Percentiles rank a stretch among this genome's conserved stretches.
Conservation (phyloP, 176 grass and related monocot species). For the Melocanna baccifera region DNA sequence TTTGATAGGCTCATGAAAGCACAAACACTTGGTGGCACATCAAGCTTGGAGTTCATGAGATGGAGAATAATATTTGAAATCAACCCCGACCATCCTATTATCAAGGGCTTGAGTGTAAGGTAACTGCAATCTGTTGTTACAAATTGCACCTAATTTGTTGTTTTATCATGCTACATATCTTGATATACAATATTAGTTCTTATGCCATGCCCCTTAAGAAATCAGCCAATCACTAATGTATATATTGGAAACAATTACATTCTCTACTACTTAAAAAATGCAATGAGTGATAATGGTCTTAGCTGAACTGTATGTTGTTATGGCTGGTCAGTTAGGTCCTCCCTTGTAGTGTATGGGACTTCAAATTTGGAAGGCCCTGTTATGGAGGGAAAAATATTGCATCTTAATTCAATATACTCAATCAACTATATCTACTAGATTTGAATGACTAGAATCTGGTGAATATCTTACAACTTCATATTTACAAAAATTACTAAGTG, state of each 20-base stretch:
- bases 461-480: too few relatives aligned
- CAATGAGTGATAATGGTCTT: too few relatives aligned
- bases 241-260: background rate
- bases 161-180: background rate
- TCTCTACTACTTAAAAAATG: too few relatives aligned
- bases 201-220: background rate
- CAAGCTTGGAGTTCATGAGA: conserved; percentile 92
- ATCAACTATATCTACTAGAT: too few relatives aligned
- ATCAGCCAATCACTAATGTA: background rate
- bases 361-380: too few relatives aligned
- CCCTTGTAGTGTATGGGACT: too few relatives aligned
- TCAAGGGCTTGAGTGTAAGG: conserved; percentile 68
- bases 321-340: too few relatives aligned
- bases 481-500: too few relatives aligned
- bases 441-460: too few relatives aligned
- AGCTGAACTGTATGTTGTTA: too few relatives aligned
- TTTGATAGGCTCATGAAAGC: conserved; percentile 86
- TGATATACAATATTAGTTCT: background rate
- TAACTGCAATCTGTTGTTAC: background rate
- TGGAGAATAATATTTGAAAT: conserved; percentile 92
- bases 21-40: conserved; percentile 93
- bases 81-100: conserved; percentile 78
- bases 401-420: too few relatives aligned
- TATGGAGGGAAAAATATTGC: too few relatives aligned
- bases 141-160: background rate